Percentiles rank a stretch among this genome's conserved stretches.
These are phyloP conservation scores for Morella rubra DNA, from an alignment of 306 rosid genomes.

Conservation along the genomic window DNA sequence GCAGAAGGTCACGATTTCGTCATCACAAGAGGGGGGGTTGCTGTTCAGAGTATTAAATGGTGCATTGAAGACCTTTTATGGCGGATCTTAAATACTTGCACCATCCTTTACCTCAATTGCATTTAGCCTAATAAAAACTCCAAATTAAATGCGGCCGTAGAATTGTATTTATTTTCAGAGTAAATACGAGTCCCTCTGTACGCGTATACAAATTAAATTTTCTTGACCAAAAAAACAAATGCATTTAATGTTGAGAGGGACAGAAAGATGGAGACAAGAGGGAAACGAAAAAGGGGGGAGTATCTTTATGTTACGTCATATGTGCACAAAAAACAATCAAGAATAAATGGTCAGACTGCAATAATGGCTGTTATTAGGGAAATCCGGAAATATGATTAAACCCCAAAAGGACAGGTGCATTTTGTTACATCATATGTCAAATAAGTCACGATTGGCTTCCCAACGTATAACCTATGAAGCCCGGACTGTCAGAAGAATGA, in stretches of 20 bases:
- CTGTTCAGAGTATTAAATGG: constrained; percentile 26
- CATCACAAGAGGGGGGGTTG: neutral
- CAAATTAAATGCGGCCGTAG: neutral
- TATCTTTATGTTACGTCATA: no score
- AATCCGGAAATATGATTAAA: no score
- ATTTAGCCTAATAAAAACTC: neutral
- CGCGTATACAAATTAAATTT: neutral
- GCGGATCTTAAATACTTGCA: constrained; percentile 28
- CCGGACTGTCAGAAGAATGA: no score
- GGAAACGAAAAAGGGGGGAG: no score
- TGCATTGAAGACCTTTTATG: constrained; percentile 25
- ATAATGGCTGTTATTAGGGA: neutral
- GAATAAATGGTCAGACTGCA: neutral
- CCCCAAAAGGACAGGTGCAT: no score
- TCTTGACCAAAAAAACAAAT: neutral
- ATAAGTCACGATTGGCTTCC: no score
- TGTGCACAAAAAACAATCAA: neutral
- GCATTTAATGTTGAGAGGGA: neutral
- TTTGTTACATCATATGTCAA: no score
- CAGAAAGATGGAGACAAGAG: no score
- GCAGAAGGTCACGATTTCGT: constrained; percentile 12
- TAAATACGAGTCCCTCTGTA: no score
- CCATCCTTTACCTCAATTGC: constrained; percentile 16
- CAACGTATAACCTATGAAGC: no score
- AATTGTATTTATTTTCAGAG: no score